phyloP scores from a whole-genome alignment of 129 eudicot species.

The Rutidosis leptorrhynchoides region DNA sequence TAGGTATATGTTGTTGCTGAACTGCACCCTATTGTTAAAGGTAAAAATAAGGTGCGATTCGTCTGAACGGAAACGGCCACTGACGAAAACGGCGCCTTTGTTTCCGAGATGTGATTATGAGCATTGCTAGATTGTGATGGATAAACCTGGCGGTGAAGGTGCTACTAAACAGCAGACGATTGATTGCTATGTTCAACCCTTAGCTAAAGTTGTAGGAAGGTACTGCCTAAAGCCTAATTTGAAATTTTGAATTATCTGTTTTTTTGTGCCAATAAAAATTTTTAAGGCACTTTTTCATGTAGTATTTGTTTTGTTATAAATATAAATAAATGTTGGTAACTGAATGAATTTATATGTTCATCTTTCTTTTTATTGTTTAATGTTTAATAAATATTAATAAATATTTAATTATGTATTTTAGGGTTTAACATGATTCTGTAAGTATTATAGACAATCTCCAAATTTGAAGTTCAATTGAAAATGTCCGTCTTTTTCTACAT shows the following conservation, averaged over 20 bases:
- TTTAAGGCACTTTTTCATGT: not conserved
- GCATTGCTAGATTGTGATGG: constrained; percentile 96
- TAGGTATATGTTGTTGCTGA: not conserved
- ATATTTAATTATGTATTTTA: too few species aligned
- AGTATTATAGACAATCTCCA: too few species aligned
- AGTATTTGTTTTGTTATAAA: not conserved
- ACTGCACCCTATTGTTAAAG: too few species aligned
- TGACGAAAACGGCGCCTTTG: constrained; percentile 95
- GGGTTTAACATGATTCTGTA: too few species aligned
- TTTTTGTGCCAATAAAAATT: not conserved
- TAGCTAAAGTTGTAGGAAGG: constrained; percentile 87
- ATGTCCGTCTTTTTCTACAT: too few species aligned
- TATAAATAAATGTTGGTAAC: too few species aligned
- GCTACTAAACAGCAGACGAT: constrained; percentile 92
- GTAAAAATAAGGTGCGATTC: too few species aligned
- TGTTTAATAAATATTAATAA: too few species aligned
- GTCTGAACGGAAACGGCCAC: too few species aligned
- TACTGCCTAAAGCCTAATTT: constrained; percentile 21
- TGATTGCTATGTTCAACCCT: constrained; percentile 73
- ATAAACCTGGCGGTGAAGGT: constrained; percentile 93
- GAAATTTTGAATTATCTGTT: not conserved
- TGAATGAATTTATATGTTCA: not conserved
- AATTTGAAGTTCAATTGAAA: too few species aligned
- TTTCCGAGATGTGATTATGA: constrained; percentile 97
- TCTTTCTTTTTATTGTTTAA: too few species aligned